phyloP scores from a whole-genome alignment of 2,329 filamentous ascomycete species.

The Aureobasidium namibiae region DNA sequence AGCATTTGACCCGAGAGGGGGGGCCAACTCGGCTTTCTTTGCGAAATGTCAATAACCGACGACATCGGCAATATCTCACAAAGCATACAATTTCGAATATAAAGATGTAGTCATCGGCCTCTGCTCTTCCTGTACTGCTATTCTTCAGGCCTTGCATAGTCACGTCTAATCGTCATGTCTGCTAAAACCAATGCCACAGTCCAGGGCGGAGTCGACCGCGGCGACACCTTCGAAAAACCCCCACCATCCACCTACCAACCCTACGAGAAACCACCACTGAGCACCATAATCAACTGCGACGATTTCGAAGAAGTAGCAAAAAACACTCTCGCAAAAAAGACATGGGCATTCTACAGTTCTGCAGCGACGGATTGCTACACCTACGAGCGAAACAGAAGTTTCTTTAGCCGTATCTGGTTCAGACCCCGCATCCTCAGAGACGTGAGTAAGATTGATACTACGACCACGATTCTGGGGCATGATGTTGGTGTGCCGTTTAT shows the following conservation, averaged over 20 bases:
- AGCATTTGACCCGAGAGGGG: not conserved
- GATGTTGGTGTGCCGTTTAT: constrained; percentile 28
- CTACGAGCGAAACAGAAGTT: constrained; percentile 33
- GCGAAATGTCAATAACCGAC: not conserved
- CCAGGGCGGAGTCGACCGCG: not conserved
- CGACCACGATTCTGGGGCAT: constrained; percentile 27
- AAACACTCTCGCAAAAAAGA: constrained; percentile 25
- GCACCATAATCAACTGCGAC: constrained; percentile 37
- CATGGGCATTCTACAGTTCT: constrained; percentile 38
- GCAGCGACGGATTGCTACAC: constrained; percentile 44
- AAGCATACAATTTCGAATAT: not conserved
- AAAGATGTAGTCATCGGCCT: not conserved
- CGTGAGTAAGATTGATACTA: constrained; percentile 26
- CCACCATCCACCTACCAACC: constrained; percentile 23
- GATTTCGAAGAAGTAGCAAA: constrained; percentile 35
- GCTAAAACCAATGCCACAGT: constrained; percentile 4
- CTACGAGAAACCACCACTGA: constrained; percentile 36
- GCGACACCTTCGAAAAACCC: constrained; percentile 17
- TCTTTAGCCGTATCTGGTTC: constrained; percentile 39
- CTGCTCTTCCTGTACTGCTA: not conserved
- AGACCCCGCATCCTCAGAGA: constrained; percentile 39
- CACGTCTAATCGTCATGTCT: not conserved
- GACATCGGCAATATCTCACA: not conserved
- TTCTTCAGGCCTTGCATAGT: not conserved
- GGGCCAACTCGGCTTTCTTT: not conserved